These are phyloP conservation scores for Sphaerulina musiva DNA, from an alignment of 2,329 filamentous ascomycete species.

Conservation along the genomic window DNA sequence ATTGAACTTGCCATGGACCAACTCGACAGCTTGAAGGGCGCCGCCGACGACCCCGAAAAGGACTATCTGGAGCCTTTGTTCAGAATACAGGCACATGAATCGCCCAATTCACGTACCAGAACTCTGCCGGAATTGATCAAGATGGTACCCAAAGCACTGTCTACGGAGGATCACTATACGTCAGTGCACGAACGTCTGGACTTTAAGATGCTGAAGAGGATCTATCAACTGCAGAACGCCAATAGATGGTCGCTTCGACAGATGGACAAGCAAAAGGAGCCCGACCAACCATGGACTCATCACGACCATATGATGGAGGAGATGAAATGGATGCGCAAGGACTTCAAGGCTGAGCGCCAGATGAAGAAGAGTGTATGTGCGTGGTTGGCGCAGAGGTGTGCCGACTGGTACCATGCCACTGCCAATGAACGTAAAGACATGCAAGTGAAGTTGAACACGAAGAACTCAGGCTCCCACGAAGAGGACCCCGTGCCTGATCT, in stretches of 20 bases:
- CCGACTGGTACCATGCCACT: conserved; percentile 66
- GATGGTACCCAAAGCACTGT: conserved; percentile 82
- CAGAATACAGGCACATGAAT: conserved; percentile 50
- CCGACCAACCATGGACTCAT: conserved; percentile 67
- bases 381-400: conserved; percentile 74
- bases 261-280: conserved; percentile 76
- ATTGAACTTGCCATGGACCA: conserved; percentile 20
- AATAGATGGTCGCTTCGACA: conserved; percentile 92
- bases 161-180: conserved; percentile 75
- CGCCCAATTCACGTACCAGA: conserved; percentile 44
- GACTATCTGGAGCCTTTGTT: conserved; percentile 61
- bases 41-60: conserved; percentile 41
- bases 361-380: conserved; percentile 82
- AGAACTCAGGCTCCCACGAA: background rate
- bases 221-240: conserved; percentile 84
- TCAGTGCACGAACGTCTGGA: conserved; percentile 81
- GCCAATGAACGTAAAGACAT: conserved; percentile 58
- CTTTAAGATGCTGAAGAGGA: conserved; percentile 74
- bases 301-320: conserved; percentile 83
- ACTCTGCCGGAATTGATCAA: conserved; percentile 65
- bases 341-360: conserved; percentile 88
- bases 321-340: conserved; percentile 96
- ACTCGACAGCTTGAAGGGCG: conserved; percentile 40
- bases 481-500: conserved; percentile 25
- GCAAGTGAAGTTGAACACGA: conserved; percentile 56